Evolutionary conservation across 371 early-diverging fungal genomes (phyloP).

Genomic region (Syncephalis plumigaleata): DNA sequence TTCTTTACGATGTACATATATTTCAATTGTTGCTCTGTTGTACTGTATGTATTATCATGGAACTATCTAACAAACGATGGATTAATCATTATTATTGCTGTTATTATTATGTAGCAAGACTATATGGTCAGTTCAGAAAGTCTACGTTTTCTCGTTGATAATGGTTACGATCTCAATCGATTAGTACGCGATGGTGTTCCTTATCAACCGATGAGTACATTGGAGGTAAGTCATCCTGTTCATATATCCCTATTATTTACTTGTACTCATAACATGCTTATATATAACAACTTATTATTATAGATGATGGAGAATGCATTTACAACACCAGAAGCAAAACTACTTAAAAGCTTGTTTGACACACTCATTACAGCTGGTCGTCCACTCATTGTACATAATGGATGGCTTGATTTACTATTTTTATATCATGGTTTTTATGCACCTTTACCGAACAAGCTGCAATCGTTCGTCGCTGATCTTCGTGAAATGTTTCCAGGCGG

Average conservation of each 20-base stretch:
- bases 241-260: too few species aligned
- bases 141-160: conserved; percentile 55
- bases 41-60: not conserved
- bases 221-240: conserved; percentile 8
- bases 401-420: conserved; percentile 75
- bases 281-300: too few species aligned
- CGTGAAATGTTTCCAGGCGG: conserved; percentile 63
- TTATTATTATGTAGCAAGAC: conserved; percentile 14
- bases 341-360: conserved; percentile 10
- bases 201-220: conserved; percentile 28
- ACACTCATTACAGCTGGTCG: conserved; percentile 15
- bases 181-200: conserved; percentile 58
- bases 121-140: conserved; percentile 41
- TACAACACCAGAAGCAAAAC: too few species aligned
- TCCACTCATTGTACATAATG: conserved; percentile 78
- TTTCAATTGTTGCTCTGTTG: too few species aligned
- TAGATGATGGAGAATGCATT: too few species aligned
- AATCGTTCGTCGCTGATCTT: conserved; percentile 55
- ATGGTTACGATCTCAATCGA: conserved; percentile 67
- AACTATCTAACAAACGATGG: not conserved
- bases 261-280: too few species aligned
- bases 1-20: too few species aligned
- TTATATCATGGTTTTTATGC: conserved; percentile 73
- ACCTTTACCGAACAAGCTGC: conserved; percentile 40
- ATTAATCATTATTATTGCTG: not conserved